A percentile compares a stretch with the other conserved stretches of the same genome.
Evolutionary conservation across 768 basidiomycete genomes (phyloP).

Genomic region (Austroboletus festivus): DNA sequence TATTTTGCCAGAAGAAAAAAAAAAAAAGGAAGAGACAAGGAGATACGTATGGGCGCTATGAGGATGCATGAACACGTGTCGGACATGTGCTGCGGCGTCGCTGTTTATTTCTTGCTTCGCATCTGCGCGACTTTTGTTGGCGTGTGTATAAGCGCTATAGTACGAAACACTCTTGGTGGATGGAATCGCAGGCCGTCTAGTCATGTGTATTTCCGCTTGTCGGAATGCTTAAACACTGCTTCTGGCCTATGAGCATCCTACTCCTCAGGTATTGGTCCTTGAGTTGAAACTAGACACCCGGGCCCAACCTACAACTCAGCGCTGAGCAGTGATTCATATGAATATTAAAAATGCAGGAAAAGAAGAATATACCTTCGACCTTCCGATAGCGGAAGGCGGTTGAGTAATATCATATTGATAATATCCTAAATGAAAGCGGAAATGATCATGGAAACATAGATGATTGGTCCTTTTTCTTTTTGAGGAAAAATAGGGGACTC

Average conservation of each 20-base stretch:
- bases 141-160: too few species aligned
- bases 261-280: too few species aligned
- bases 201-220: background rate
- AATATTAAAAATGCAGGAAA: background rate
- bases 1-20: too few species aligned
- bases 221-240: background rate
- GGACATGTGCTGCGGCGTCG: background rate
- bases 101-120: background rate
- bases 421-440: constrained; percentile 19
- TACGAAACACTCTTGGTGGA: too few species aligned
- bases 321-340: too few species aligned
- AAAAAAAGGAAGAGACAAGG: background rate
- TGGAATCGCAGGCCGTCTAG: background rate
- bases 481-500: constrained; percentile 24
- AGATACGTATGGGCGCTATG: background rate
- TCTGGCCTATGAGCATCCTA: too few species aligned
- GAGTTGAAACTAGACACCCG: too few species aligned
- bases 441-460: constrained; percentile 20
- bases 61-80: background rate
- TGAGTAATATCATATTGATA: background rate
- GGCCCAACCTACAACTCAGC: too few species aligned
- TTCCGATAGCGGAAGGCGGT: background rate
- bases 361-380: background rate
- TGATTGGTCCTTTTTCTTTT: background rate
- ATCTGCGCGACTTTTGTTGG: too few species aligned